phyloP scores from a whole-genome alignment of 371 early-diverging fungal species.

The Mycotypha africana region DNA sequence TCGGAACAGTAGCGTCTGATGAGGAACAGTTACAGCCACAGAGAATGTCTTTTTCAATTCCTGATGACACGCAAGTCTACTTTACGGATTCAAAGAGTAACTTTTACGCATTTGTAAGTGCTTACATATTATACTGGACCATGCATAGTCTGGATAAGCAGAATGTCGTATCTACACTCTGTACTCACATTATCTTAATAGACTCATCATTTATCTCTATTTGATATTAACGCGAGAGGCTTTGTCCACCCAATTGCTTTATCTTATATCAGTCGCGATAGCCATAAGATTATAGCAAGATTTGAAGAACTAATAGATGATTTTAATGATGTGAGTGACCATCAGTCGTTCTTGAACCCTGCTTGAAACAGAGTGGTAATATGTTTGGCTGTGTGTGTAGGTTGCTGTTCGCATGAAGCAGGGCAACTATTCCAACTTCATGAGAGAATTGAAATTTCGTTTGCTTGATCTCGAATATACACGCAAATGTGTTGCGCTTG shows the following conservation, averaged over 20 bases:
- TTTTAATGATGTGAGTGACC: slow-evolving; percentile 36
- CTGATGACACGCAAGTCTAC: slow-evolving; percentile 58
- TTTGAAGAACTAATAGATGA: slow-evolving; percentile 41
- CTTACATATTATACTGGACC: too few relatives aligned
- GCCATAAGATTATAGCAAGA: slow-evolving; percentile 41
- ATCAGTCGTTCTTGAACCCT: too few relatives aligned
- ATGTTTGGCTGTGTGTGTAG: too few relatives aligned
- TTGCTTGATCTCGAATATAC: slow-evolving; percentile 51
- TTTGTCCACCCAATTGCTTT: slow-evolving; percentile 56
- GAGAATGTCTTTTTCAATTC: slow-evolving; percentile 49
- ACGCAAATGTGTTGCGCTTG: slow-evolving; percentile 6
- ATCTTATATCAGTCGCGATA: slow-evolving; percentile 51
- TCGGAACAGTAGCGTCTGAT: too few relatives aligned
- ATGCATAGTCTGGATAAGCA: neutral
- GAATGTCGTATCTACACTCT: too few relatives aligned
- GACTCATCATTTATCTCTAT: slow-evolving; percentile 57
- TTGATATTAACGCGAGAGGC: slow-evolving; percentile 56
- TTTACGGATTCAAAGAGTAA: slow-evolving; percentile 45
- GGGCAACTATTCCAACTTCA: slow-evolving; percentile 54
- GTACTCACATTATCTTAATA: slow-evolving; percentile 13
- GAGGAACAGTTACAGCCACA: too few relatives aligned
- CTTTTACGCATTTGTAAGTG: slow-evolving; percentile 52
- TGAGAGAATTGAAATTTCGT: slow-evolving; percentile 43
- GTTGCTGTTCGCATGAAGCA: slow-evolving; percentile 48
- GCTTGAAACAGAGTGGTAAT: too few relatives aligned